Conservation (phyloP, 2,329 filamentous ascomycete genomes). For the Talaromyces sp. region DNA sequence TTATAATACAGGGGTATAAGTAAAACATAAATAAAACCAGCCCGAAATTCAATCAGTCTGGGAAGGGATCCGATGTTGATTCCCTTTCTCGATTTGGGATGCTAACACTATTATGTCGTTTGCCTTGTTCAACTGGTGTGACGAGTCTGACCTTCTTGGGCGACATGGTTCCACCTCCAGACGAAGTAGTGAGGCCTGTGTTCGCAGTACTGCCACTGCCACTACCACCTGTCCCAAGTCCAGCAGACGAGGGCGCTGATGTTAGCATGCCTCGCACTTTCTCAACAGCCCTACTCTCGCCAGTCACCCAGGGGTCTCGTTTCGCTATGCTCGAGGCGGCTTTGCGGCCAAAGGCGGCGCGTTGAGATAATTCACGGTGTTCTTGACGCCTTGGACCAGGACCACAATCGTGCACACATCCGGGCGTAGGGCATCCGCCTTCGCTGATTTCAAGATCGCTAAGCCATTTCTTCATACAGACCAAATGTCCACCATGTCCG, state of each 20-base stretch:
- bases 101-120: conserved; percentile 18
- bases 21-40: conserved; percentile 4
- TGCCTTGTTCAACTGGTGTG: conserved; percentile 38
- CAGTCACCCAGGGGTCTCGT: conserved; percentile 39
- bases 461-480: conserved; percentile 55
- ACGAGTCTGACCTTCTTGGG: conserved; percentile 42
- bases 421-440: conserved; percentile 54
- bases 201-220: conserved; percentile 18
- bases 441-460: conserved; percentile 42
- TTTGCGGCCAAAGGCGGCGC: conserved; percentile 23
- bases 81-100: conserved; percentile 14
- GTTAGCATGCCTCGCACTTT: conserved; percentile 40
- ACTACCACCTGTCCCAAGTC: conserved; percentile 16
- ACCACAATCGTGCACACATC: conserved; percentile 57
- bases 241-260: conserved; percentile 21
- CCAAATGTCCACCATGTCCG: conserved; percentile 55
- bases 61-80: conserved; percentile 12
- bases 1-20: conserved; percentile 13
- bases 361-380: conserved; percentile 27
- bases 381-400: conserved; percentile 42
- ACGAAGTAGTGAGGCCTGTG: conserved; percentile 16
- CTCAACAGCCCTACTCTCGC: conserved; percentile 42
- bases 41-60: background rate
- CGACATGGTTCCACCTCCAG: conserved; percentile 30
- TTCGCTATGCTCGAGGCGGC: conserved; percentile 33